phyloP scores from a whole-genome alignment of 192 early-diverging fungal genomes.

The Hyaloraphidium curvatum region DNA sequence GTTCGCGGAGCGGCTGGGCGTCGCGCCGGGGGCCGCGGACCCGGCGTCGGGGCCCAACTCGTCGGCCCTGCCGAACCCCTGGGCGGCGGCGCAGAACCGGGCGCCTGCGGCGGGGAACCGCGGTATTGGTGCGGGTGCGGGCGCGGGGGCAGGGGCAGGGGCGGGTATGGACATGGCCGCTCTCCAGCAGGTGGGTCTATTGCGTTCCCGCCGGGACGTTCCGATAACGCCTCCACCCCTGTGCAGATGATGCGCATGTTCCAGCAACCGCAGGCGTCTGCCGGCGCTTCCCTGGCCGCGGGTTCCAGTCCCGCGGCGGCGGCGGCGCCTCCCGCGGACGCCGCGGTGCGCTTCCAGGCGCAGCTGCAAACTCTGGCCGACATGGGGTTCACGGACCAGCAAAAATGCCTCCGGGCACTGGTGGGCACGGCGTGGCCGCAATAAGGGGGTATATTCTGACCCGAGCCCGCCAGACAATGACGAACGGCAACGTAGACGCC shows the following conservation, averaged over 20 bases:
- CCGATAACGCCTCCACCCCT: not conserved
- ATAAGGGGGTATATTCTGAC: too few relatives aligned
- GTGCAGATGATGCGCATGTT: not conserved
- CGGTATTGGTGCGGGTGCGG: too few relatives aligned
- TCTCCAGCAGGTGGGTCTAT: not conserved
- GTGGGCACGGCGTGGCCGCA: slow-evolving; percentile 6
- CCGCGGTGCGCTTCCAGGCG: slow-evolving; percentile 1
- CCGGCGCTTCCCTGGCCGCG: not conserved
- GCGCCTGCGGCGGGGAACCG: too few relatives aligned
- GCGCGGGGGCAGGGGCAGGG: too few relatives aligned
- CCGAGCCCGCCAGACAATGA: too few relatives aligned
- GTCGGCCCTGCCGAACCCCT: slow-evolving; percentile 1
- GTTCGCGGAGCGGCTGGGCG: slow-evolving; percentile 30
- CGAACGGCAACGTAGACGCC: slow-evolving; percentile 51
- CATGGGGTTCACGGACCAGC: slow-evolving; percentile 73
- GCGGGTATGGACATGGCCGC: too few relatives aligned
- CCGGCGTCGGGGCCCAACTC: not conserved
- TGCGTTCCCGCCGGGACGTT: not conserved
- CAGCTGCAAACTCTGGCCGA: slow-evolving; percentile 21
- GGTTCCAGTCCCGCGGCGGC: not conserved
- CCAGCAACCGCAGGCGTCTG: not conserved
- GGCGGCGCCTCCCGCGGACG: not conserved
- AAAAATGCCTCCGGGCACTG: slow-evolving; percentile 43
- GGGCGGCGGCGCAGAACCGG: not conserved
- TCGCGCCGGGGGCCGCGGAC: not conserved